Base-by-base conservation (phyloP, 345 rosid genomes). In the Excoecaria cochinchinensis region DNA sequence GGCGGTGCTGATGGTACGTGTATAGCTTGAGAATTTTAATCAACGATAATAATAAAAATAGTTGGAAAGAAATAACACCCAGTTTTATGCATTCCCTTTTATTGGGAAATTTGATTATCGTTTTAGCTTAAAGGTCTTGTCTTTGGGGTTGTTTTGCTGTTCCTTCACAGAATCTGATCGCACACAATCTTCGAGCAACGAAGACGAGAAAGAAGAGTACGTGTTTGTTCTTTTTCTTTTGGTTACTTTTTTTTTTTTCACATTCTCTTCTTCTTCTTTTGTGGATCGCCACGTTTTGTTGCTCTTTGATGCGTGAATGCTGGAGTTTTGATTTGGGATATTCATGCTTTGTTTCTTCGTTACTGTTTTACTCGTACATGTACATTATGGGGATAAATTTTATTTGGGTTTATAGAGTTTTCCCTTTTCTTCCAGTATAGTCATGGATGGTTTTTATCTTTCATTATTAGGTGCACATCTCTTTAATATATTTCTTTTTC, bases 131-230 rank as follows among this genome's bases (percentile, higher is more conserved):
- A 65, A 52, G 40, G 21, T 59, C 1, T 61, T 61, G 3, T 46
- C 52, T 58, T 58, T 57, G 17, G 46, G 53, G 52, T 67, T 19
- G 11, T 36, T 58, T 51, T 63, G 53, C 42, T 63, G 47, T 59
- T 17, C 21, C 24, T 70, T 42, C 19, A 9, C 86, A 87, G 90
- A 82, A 76, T 84, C 87, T 58, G 86, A 80, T 81, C 84, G 86
- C 68, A 85, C 84, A 77, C 78, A 71, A 52, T 82, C 84, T 66
- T 80, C 88, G 5, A 78, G 86, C 68, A 21, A 80, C 65, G 38
- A 70, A 16, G 88, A 67, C 22, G 75, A 82, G 44, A 65, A 78
- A n/a, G 68, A 78, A 68, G 87, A 82, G 89, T 86, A 70, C 67
- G 88, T 74, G 38, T 13, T n/a, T n/a, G n/a, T n/a, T n/a, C 36